Evolutionary conservation across 2,329 filamentous ascomycete genomes (phyloP).

Genomic region (Neofusicoccum umdonicola): DNA sequence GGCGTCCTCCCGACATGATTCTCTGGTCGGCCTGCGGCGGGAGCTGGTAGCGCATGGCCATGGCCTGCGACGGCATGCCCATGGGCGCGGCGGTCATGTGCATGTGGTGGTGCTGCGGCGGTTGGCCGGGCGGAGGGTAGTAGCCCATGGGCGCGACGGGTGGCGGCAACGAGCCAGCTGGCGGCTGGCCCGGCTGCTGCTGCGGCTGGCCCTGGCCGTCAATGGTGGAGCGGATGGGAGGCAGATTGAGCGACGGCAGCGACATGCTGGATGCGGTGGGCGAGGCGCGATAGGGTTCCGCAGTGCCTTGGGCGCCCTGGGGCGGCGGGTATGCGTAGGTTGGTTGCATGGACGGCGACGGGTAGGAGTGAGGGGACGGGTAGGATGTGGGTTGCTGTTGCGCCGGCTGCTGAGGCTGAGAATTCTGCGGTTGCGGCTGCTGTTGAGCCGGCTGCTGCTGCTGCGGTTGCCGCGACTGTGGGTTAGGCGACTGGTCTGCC

Average conservation of each 20-base stretch:
- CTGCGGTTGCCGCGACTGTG: constrained; percentile 13
- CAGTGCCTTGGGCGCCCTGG: constrained; percentile 32
- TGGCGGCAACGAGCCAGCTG: constrained; percentile 50
- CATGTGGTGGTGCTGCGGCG: constrained; percentile 25
- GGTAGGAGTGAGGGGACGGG: constrained; percentile 50
- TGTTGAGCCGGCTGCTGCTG: constrained; percentile 15
- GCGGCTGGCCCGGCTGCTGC: constrained; percentile 28
- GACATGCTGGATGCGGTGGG: constrained; percentile 45
- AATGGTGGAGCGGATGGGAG: constrained; percentile 49
- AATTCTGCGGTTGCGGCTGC: constrained; percentile 17
- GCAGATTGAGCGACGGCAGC: constrained; percentile 48
- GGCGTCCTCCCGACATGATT: constrained; percentile 60
- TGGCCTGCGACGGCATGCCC: constrained; percentile 45
- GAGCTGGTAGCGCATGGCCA: constrained; percentile 55
- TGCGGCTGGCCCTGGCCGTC: constrained; percentile 41
- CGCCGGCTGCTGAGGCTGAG: constrained; percentile 14
- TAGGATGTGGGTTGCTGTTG: constrained; percentile 36
- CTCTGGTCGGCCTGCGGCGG: constrained; percentile 52
- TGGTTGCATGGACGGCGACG: constrained; percentile 49
- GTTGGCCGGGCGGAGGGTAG: constrained; percentile 46
- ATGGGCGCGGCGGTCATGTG: constrained; percentile 34
- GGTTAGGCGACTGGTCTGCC: constrained; percentile 18
- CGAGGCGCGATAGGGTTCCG: constrained; percentile 47
- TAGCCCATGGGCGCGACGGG: constrained; percentile 54
- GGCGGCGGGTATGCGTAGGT: constrained; percentile 50